These are phyloP conservation scores for Candida palmyrensis DNA, from an alignment of 805 yeast genomes.

Conservation along the genomic window DNA sequence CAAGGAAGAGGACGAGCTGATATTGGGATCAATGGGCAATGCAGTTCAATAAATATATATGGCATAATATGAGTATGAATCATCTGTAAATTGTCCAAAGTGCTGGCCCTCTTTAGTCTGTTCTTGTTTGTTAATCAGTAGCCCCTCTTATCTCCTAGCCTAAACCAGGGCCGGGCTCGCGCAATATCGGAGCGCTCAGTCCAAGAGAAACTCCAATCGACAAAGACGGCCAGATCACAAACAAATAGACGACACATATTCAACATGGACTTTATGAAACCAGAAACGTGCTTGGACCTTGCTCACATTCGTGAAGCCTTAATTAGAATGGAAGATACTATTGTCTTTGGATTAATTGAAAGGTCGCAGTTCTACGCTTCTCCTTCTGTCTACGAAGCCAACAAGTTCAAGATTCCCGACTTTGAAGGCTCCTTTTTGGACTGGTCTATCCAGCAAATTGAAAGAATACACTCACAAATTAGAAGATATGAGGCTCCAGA, in stretches of 20 bases:
- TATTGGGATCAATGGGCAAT: background rate
- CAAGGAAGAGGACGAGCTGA: conserved; percentile 10
- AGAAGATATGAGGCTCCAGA: conserved; percentile 94
- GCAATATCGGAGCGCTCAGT: no score
- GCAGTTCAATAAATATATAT: background rate
- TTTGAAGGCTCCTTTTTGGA: conserved; percentile 82
- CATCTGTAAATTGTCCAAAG: no score
- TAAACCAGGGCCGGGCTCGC: conserved; percentile 3
- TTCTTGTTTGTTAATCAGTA: no score
- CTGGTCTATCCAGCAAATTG: conserved; percentile 76
- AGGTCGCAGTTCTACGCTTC: conserved; percentile 81
- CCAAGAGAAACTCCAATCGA: no score
- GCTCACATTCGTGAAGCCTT: conserved; percentile 79
- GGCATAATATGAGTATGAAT: no score
- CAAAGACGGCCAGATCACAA: no score
- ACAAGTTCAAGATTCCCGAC: conserved; percentile 55
- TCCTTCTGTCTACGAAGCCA: conserved; percentile 63
- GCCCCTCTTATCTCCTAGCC: background rate
- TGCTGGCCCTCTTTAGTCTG: no score
- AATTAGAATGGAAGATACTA: conserved; percentile 94
- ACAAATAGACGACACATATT: conserved; percentile 2
- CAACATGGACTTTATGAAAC: conserved; percentile 77
- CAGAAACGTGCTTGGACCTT: conserved; percentile 76
- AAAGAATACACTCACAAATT: conserved; percentile 59
- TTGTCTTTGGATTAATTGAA: conserved; percentile 87